These are phyloP conservation scores for Geosmithia flava DNA, from an alignment of 2,329 filamentous ascomycete genomes.

Conservation along the genomic window DNA sequence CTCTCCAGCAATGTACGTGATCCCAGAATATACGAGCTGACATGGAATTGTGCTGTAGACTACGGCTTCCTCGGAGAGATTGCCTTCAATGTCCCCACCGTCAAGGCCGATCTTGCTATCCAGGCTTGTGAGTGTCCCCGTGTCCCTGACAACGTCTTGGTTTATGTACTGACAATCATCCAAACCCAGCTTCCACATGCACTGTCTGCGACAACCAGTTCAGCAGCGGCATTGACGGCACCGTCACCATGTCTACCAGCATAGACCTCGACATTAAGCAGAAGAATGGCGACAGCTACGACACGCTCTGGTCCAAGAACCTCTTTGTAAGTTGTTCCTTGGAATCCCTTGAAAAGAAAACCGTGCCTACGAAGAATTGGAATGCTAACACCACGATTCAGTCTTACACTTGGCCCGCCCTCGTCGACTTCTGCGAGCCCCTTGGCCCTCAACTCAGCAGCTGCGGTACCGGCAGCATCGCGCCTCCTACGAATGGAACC, in stretches of 20 bases:
- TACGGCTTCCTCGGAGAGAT: not conserved
- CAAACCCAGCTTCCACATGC: not conserved
- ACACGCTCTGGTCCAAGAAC: not conserved
- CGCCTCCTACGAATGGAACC: no score
- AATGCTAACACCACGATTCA: not conserved
- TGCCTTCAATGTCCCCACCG: not conserved
- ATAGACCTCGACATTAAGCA: not conserved
- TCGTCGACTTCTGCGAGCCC: not conserved
- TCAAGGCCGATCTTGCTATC: not conserved
- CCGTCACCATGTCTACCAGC: not conserved
- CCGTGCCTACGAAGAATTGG: not conserved
- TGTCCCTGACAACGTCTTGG: not conserved
- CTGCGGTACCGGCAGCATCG: not conserved
- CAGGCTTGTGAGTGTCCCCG: not conserved
- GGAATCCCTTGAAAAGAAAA: no score
- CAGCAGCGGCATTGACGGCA: not conserved
- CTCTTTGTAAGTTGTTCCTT: conserved; percentile 1
- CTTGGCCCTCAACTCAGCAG: not conserved
- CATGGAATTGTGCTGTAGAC: not conserved
- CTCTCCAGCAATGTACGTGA: not conserved
- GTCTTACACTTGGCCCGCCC: not conserved
- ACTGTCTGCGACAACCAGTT: conserved; percentile 1
- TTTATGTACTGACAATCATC: not conserved
- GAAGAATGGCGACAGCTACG: not conserved
- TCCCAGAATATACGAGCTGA: not conserved